These are phyloP conservation scores for Zalerion maritima DNA, from an alignment of 495 filamentous ascomycete genomes.

Conservation along the genomic window DNA sequence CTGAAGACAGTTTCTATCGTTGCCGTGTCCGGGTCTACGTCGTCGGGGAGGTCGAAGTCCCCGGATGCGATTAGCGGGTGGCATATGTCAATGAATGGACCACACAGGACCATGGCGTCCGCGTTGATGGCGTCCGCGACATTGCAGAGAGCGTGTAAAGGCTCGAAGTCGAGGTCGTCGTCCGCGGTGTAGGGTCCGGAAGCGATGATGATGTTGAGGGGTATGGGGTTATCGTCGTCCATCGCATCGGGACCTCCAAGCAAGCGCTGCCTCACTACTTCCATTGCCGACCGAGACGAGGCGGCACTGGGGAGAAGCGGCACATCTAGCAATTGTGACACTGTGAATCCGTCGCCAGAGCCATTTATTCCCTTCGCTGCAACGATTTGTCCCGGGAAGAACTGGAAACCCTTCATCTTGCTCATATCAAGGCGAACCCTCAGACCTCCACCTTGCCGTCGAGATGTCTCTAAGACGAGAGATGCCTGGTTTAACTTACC, in stretches of 20 bases:
- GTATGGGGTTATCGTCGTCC: conserved; percentile 39
- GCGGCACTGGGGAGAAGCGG: conserved; percentile 58
- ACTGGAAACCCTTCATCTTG: conserved; percentile 52
- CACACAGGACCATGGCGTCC: conserved; percentile 68
- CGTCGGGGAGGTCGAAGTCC: conserved; percentile 77
- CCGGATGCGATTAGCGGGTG: conserved; percentile 81
- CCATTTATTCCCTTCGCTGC: conserved; percentile 77
- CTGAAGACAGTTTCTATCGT: conserved; percentile 76
- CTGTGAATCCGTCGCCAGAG: conserved; percentile 68
- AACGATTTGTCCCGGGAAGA: conserved; percentile 92
- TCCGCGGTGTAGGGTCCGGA: conserved; percentile 86
- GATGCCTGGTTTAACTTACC: conserved; percentile 74
- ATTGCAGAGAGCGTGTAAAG: conserved; percentile 64
- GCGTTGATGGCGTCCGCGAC: conserved; percentile 58
- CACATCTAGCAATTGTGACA: conserved; percentile 57
- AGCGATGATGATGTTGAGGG: conserved; percentile 61
- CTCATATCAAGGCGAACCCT: conserved; percentile 69
- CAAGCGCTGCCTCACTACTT: conserved; percentile 49
- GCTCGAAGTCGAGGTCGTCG: conserved; percentile 78
- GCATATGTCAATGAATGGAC: conserved; percentile 81
- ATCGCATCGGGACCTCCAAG: conserved; percentile 42
- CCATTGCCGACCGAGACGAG: conserved; percentile 43
- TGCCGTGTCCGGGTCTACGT: conserved; percentile 56
- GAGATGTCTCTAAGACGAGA: conserved; percentile 72
- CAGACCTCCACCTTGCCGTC: conserved; percentile 67